Evolutionary conservation across 1,139 yeast species (phyloP), one percentile per base, ranked within the genome.

Genomic region (Tardiomyces blankii): DNA sequence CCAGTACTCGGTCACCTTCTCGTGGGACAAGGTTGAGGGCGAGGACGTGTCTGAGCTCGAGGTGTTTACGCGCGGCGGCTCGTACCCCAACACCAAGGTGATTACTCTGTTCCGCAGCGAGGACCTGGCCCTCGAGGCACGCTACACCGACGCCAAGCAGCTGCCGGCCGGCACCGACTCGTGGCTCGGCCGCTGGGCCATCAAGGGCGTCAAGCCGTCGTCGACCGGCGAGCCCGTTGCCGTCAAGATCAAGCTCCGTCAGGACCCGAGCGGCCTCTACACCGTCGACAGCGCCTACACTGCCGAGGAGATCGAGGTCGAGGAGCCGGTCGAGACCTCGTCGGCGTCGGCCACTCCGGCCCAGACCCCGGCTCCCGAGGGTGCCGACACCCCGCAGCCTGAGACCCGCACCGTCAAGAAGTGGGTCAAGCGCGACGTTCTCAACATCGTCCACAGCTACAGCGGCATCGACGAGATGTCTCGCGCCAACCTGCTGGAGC

Each of bases 191-290:
- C 77, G 77, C 65, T 91, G 97, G 96, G 69, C 77, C 51, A 70
- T 91, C 63, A 73, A 79, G 65, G 97, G 97, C 61, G 95, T 91
- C 61, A 76, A 77, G 60, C 81, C 89, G 54, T 69, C 77, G 54
- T 82, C 77, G 55, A 87, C 84, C 58, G 89, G 87, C 65, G 73
- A 79, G 47, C 72, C 91, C 39, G 81, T 88, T 59, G 87, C 93
- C 50, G 82, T 87, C 64, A 91, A 91, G 74, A 77, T 93, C 68
- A 88, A 88, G 77, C 81, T 91, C 64, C 84, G 98, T 78, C 85
- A 87, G 69, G 96, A 91, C 66, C 95, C 96, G 69, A 83, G 95
- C 52, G 98, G 98, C 46, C 80, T 89, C 72, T 88, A 85, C 76
- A 82, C 85, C 58, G 80, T 93, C 56, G 97, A 91, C 72, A 78